Evolutionary conservation across 1,284 basidiomycete species (phyloP).

Genomic region (Microbotryum lychnidis-dioicae): DNA sequence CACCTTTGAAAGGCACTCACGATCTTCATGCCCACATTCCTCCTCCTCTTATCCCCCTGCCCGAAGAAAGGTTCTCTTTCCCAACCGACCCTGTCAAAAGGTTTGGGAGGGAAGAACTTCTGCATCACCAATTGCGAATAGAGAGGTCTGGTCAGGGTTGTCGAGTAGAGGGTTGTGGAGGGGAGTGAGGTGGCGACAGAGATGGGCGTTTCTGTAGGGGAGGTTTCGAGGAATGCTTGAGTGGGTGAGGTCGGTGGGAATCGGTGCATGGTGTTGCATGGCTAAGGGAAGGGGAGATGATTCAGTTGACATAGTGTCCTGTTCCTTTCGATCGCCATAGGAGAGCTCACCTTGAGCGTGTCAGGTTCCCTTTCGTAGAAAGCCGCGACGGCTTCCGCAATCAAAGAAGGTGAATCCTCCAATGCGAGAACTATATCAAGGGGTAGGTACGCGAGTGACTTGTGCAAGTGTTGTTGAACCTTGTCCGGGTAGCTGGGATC

Average conservation of each 20-base stretch:
- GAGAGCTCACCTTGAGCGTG: conserved; percentile 62
- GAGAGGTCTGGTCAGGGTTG: conserved; percentile 74
- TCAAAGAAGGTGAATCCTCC: conserved; percentile 54
- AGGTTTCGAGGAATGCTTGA: neutral
- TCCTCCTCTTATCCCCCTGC: conserved; percentile 55
- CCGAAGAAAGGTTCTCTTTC: conserved; percentile 9
- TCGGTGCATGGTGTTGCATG: conserved; percentile 73
- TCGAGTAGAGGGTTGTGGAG: conserved; percentile 41
- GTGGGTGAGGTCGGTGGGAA: conserved; percentile 56
- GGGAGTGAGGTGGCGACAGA: conserved; percentile 35
- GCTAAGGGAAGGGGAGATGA: conserved; percentile 44
- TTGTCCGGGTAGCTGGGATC: conserved; percentile 53
- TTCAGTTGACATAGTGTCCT: no score
- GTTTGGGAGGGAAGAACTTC: conserved; percentile 80
- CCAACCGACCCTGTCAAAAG: conserved; percentile 54
- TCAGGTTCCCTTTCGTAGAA: conserved; percentile 88
- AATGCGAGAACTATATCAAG: conserved; percentile 66
- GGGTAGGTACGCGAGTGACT: conserved; percentile 71
- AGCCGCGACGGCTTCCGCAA: conserved; percentile 76
- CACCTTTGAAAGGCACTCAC: conserved; percentile 40
- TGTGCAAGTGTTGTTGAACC: conserved; percentile 62
- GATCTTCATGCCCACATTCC: conserved; percentile 82
- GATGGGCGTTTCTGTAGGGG: conserved; percentile 43
- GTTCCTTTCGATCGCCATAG: no score
- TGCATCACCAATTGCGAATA: conserved; percentile 89